phyloP scores from a whole-genome alignment of 176 grass and related monocot species.

The Carex kokanica region DNA sequence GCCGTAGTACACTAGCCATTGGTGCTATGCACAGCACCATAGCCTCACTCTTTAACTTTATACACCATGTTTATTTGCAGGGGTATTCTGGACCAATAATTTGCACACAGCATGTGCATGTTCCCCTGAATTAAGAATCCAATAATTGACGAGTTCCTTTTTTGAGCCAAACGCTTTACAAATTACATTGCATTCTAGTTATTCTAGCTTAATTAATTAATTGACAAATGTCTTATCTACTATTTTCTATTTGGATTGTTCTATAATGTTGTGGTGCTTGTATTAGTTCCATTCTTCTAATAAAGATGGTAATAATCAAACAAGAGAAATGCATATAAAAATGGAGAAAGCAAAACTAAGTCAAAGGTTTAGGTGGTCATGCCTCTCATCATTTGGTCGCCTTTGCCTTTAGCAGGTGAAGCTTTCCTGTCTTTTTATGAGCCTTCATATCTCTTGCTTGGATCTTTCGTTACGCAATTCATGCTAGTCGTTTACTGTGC shows the following conservation, averaged over 20 bases:
- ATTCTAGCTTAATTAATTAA: neutral
- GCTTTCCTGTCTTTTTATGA: neutral
- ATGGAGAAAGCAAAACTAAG: neutral
- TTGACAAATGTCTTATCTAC: constrained; percentile 7
- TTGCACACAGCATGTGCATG: neutral
- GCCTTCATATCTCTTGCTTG: neutral
- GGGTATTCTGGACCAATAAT: neutral
- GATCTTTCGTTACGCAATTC: neutral
- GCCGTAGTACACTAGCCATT: no score
- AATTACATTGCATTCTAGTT: neutral
- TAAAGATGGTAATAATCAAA: constrained; percentile 3
- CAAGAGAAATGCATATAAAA: neutral
- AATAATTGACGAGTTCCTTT: neutral
- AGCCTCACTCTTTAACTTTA: no score
- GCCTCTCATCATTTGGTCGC: constrained; percentile 1
- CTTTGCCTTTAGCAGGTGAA: constrained; percentile 20
- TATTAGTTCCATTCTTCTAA: neutral
- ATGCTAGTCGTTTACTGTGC: neutral
- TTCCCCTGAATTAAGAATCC: neutral
- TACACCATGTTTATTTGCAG: neutral
- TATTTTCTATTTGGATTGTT: neutral
- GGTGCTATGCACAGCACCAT: no score
- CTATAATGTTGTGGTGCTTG: neutral
- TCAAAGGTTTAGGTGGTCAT: constrained; percentile 8
- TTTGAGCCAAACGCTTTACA: neutral